phyloP scores from a whole-genome alignment of 345 rosid species.

The Boechera retrofracta region DNA sequence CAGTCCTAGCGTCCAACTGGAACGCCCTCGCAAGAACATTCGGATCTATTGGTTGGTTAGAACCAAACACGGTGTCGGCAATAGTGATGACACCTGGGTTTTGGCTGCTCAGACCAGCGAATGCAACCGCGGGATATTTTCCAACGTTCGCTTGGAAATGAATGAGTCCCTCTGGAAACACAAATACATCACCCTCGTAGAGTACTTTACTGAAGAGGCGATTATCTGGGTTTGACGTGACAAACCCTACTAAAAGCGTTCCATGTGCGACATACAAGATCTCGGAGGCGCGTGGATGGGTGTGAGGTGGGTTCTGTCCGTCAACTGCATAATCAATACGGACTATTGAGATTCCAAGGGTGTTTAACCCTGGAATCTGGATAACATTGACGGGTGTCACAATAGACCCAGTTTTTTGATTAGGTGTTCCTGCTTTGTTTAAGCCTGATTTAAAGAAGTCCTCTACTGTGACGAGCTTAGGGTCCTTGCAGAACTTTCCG shows the following conservation, averaged over 20 bases:
- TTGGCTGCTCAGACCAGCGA: constrained; percentile 26
- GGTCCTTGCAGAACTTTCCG: constrained; percentile 26
- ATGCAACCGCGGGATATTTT: constrained; percentile 9
- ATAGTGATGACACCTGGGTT: constrained; percentile 20
- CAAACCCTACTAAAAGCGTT: constrained; percentile 17
- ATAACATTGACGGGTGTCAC: constrained; percentile 4
- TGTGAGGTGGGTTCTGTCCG: constrained; percentile 41
- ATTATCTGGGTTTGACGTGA: background rate
- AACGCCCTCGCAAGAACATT: constrained; percentile 20
- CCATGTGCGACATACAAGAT: constrained; percentile 14
- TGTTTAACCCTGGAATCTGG: constrained; percentile 25
- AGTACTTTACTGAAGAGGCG: background rate
- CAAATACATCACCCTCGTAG: constrained; percentile 1
- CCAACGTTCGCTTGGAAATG: constrained; percentile 26
- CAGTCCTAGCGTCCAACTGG: background rate
- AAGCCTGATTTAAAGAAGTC: background rate
- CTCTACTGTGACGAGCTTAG: background rate
- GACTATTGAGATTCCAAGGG: constrained; percentile 34
- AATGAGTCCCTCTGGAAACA: constrained; percentile 35
- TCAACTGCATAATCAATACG: constrained; percentile 17
- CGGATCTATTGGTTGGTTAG: constrained; percentile 2
- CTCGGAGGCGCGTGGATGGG: constrained; percentile 40
- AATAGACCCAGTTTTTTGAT: background rate
- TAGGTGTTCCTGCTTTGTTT: background rate
- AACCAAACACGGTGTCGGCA: constrained; percentile 21